Evolutionary conservation across 176 grass and related monocot genomes (phyloP).

Genomic region (Eleusine coracana): DNA sequence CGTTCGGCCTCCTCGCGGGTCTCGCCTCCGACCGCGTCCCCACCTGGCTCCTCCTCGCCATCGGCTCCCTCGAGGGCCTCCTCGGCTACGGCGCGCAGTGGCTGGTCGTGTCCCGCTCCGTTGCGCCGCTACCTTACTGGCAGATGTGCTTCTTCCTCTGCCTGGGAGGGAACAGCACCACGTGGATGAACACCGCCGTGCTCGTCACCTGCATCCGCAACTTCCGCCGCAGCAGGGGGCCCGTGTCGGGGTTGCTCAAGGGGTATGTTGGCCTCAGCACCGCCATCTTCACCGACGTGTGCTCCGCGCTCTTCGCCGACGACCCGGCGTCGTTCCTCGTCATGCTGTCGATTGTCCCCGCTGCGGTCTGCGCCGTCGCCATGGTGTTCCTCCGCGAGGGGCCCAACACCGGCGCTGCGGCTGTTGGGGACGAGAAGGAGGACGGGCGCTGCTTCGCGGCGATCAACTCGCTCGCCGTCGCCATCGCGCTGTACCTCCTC

Average conservation of each 20-base stretch:
- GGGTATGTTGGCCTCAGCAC: slow-evolving; percentile 96
- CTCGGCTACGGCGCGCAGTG: slow-evolving; percentile 93
- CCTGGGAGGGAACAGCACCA: slow-evolving; percentile 93
- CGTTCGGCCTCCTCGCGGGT: slow-evolving; percentile 84
- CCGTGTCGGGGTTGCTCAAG: slow-evolving; percentile 83
- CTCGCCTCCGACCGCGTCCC: slow-evolving; percentile 89
- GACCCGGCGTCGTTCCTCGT: slow-evolving; percentile 80
- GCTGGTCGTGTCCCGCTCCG: slow-evolving; percentile 65
- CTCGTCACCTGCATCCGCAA: slow-evolving; percentile 98
- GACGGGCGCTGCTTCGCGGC: slow-evolving; percentile 63
- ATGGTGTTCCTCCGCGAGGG: slow-evolving; percentile 92
- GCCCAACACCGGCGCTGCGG: background rate
- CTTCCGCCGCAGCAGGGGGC: slow-evolving; percentile 79
- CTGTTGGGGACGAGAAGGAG: slow-evolving; percentile 28
- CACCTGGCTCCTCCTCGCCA: slow-evolving; percentile 81
- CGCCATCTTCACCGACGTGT: slow-evolving; percentile 93
- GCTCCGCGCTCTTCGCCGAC: slow-evolving; percentile 79
- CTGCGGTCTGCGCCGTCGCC: slow-evolving; percentile 65
- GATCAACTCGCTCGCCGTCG: slow-evolving; percentile 80
- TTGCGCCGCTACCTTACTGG: slow-evolving; percentile 85
- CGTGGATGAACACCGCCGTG: slow-evolving; percentile 99
- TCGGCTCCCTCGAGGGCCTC: slow-evolving; percentile 84
- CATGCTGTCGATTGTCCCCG: slow-evolving; percentile 82
- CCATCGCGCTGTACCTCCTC: slow-evolving; percentile 90
- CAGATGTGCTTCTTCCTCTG: slow-evolving; percentile 99